Evolutionary conservation across 2,329 filamentous ascomycete genomes (phyloP), one percentile per base, ranked within the genome.

Genomic region (Trichoderma brevicompactum): DNA sequence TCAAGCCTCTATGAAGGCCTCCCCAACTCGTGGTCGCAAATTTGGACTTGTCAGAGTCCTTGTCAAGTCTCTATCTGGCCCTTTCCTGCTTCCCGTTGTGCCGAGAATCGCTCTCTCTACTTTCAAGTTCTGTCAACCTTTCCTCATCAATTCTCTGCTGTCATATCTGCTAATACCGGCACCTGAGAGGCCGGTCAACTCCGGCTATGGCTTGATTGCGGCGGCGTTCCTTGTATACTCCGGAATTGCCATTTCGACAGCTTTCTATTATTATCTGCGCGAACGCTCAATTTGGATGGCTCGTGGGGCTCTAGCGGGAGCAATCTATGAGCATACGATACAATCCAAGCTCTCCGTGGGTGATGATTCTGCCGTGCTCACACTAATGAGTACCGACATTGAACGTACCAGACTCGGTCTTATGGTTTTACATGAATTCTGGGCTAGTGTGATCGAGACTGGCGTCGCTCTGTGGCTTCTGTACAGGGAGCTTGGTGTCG

Each of bases 351-450:
- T 76, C 3, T 74, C 73, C 0, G 69, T 72, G 0, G 71, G 75
- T 3, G 76, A 79, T 40, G 76, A 80, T n/a, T 74, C 77, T 3
- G 77, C 79, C 0, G 76, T 80, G 0, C 67, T 83, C 49, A 82
- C 81, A 0, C 73, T 83, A 3, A 83, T 83, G 81, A 81, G 76
- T 64, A 76, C 79, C 3, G 82, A 84, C 54, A 73, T 83, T 9
- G 81, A 82, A 65, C 74, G 77, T 5, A 77, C 83, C 3, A 70
- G 74, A 2, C 50, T 69, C 0, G 80, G 78, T 0, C 71, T 76
- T 4, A 64, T 69, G 3, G 68, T 64, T 1, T 64, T 80, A 38
- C 82, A 82, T 53, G 77, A 81, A 32, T 65, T 78, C 5, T 82
- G 79, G 80, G 78, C 74, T 0, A 77, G 71, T 44, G 59, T 74